Evolutionary conservation across 768 basidiomycete species (phyloP), one percentile per base, ranked within the genome.

Genomic region (Leccinum sublutescens): DNA sequence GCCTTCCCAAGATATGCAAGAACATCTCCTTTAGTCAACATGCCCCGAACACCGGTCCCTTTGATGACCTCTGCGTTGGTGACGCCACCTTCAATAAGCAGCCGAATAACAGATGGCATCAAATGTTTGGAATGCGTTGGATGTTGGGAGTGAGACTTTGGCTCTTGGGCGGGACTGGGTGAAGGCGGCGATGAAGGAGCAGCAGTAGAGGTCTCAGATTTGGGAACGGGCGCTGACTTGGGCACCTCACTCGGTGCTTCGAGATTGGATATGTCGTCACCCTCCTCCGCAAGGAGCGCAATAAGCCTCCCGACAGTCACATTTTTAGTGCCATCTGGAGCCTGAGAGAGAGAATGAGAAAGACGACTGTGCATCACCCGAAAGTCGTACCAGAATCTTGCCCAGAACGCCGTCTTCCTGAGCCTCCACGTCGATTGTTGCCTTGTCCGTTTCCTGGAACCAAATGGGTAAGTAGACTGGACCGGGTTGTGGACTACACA

Each of bases 391-490:
- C 67, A 99, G 65, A 63, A 98, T 96, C 79, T 93, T 98, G 56
- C 89, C 95, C 70, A 99, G 76, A 15, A 98, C 75, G 63, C 97
- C 97, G 67, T 98, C 95, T 31, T 98, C 96, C 75, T 95, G 95
- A 14, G 97, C 95, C 76, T 99, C 97, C 7, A 99, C 96, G 72
- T 99, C 97, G 69, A 98, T 97, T 2, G 94, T 95, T 15, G 96
- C 91, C 75, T 93, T 93, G 80, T 94, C 92, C 47, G 92, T 94
- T 81, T 94, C 92, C 92, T 94, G 74, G 58, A 56, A 56, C 31
- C 27, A 31, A 48, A 62, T 11, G 19, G 1, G 19, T 19, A 45
- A 57, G 57, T 21, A n/a, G 50, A 48, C 5, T 56, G 52, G 40
- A 17, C 34, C 14, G 43, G 29, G 52, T 58, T 48, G 21, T 21